Percentiles rank a stretch among this genome's conserved stretches.
Conservation (phyloP, 2,329 filamentous ascomycete genomes). For the Neofusicoccum cordaticola region DNA sequence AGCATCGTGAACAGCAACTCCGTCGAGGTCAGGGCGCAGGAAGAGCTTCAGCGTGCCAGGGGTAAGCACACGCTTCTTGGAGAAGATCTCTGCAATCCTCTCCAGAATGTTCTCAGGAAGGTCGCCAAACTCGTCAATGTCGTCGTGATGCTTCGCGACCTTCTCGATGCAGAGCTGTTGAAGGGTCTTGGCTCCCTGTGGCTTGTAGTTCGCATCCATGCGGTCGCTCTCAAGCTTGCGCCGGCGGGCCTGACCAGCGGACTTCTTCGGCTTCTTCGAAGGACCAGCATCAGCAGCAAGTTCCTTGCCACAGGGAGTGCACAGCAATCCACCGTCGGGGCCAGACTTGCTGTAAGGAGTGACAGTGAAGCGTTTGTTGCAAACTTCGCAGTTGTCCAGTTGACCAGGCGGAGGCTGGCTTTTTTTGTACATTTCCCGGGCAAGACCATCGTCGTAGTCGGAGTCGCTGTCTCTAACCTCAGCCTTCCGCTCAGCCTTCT, state of each 20-base stretch:
- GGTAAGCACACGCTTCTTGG: constrained; percentile 60
- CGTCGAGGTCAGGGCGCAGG: constrained; percentile 52
- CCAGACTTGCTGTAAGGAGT: constrained; percentile 83
- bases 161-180: constrained; percentile 64
- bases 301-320: constrained; percentile 75
- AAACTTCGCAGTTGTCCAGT: constrained; percentile 82
- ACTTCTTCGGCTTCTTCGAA: constrained; percentile 57
- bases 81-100: constrained; percentile 61
- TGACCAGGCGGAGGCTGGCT: constrained; percentile 70
- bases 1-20: constrained; percentile 60
- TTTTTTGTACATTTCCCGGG: constrained; percentile 55
- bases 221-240: constrained; percentile 80
- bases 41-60: constrained; percentile 50
- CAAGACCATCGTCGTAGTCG: constrained; percentile 47
- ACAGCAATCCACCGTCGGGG: constrained; percentile 82
- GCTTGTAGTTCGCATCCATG: constrained; percentile 67
- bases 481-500: constrained; percentile 45
- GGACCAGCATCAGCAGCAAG: constrained; percentile 64
- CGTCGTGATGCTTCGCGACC: constrained; percentile 61
- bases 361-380: constrained; percentile 85
- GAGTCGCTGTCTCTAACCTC: constrained; percentile 45
- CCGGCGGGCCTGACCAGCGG: constrained; percentile 58
- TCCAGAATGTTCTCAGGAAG: constrained; percentile 57
- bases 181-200: constrained; percentile 65
- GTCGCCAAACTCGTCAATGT: constrained; percentile 64